Evolutionary conservation across 164 flowering plant genomes (phyloP).

Genomic region (Kingdonia uniflora): DNA sequence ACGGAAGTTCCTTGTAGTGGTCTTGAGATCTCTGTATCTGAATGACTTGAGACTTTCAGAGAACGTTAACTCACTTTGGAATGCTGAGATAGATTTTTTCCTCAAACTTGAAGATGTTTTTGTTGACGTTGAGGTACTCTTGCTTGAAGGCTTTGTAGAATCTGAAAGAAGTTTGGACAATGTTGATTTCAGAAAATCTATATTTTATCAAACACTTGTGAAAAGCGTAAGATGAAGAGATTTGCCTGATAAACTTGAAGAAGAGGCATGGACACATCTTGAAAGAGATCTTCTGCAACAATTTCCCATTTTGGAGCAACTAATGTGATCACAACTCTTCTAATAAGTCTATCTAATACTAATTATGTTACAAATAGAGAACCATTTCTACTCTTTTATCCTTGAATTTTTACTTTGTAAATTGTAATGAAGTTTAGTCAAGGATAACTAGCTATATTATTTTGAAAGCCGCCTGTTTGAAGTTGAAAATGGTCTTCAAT

Average conservation of each 20-base stretch:
- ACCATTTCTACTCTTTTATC: not conserved
- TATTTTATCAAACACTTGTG: too few species aligned
- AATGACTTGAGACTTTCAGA: conserved; percentile 40
- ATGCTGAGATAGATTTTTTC: conserved; percentile 4
- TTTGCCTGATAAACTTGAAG: conserved; percentile 18
- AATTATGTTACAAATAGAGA: not conserved
- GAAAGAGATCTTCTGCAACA: conserved; percentile 23
- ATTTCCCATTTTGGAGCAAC: conserved; percentile 42
- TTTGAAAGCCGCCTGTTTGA: too few species aligned
- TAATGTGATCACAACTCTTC: not conserved
- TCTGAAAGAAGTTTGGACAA: conserved; percentile 15
- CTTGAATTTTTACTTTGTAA: too few species aligned
- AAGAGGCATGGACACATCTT: conserved; percentile 40
- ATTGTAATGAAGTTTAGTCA: too few species aligned
- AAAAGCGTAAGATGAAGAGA: too few species aligned
- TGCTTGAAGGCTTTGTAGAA: conserved; percentile 8
- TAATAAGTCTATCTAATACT: not conserved
- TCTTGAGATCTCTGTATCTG: conserved; percentile 58
- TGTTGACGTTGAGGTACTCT: too few species aligned
- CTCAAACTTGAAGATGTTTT: too few species aligned
- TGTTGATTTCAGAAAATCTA: too few species aligned
- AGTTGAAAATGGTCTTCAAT: too few species aligned
- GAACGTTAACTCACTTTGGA: conserved; percentile 17
- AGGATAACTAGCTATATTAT: too few species aligned
- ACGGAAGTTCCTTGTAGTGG: conserved; percentile 66